Evolutionary conservation across 2,329 filamentous ascomycete genomes (phyloP).

Genomic region (Cladophialophora yegresii): DNA sequence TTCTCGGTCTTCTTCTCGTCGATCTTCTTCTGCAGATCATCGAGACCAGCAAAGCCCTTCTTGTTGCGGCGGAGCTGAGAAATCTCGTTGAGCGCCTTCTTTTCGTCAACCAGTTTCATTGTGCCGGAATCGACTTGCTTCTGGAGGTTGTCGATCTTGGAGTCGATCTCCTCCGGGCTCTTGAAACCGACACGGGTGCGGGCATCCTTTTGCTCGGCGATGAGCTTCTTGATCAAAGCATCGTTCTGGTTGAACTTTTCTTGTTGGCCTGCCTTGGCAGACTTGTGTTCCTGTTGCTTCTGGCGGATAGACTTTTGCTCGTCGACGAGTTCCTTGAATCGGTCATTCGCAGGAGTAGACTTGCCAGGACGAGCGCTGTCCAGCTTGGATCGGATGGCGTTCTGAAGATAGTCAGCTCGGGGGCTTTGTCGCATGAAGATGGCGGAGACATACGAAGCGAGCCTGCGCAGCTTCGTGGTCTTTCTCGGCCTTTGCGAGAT

Average conservation of each 20-base stretch:
- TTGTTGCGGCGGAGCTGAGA: conserved; percentile 80
- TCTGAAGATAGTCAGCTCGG: conserved; percentile 55
- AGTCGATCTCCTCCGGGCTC: conserved; percentile 82
- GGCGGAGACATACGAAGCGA: conserved; percentile 57
- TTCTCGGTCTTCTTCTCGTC: conserved; percentile 85
- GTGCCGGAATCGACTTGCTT: conserved; percentile 82
- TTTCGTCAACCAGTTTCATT: conserved; percentile 97
- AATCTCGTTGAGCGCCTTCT: conserved; percentile 84
- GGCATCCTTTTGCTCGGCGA: conserved; percentile 82
- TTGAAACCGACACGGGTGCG: conserved; percentile 82
- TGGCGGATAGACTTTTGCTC: conserved; percentile 81
- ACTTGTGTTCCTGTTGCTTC: conserved; percentile 86
- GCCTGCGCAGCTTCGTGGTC: conserved; percentile 77
- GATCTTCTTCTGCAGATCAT: conserved; percentile 83
- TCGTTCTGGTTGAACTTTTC: conserved; percentile 93
- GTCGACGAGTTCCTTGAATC: conserved; percentile 67
- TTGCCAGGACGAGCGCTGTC: conserved; percentile 77
- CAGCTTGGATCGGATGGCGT: conserved; percentile 82
- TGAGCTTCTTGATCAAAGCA: conserved; percentile 80
- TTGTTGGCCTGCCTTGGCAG: conserved; percentile 71
- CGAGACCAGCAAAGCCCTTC: conserved; percentile 86
- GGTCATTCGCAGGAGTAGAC: conserved; percentile 76
- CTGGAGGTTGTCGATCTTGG: conserved; percentile 76
- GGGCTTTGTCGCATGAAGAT: not conserved
- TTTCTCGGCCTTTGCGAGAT: conserved; percentile 80